Percentiles rank a stretch among this genome's conserved stretches.
Evolutionary conservation across 345 rosid species (phyloP).

Genomic region (Citrus glauca): DNA sequence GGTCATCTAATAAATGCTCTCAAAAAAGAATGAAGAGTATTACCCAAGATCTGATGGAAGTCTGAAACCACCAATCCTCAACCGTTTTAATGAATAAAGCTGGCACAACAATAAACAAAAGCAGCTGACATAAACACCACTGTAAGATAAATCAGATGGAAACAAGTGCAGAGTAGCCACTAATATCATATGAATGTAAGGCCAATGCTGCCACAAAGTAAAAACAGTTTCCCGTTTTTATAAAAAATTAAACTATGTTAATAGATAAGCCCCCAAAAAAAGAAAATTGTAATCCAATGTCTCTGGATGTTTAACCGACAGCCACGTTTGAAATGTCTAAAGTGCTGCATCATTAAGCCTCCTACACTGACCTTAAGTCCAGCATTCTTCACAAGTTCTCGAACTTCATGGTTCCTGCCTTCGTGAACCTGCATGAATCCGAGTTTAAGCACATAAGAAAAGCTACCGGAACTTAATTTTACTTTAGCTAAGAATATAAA

Average conservation of each 20-base stretch:
- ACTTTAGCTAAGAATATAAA: background rate
- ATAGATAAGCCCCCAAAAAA: background rate
- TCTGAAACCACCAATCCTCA: conserved; percentile 86
- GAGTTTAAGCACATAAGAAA: conserved; percentile 2
- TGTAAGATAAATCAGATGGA: background rate
- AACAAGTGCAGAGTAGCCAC: background rate
- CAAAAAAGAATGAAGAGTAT: conserved; percentile 9
- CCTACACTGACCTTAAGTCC: conserved; percentile 80
- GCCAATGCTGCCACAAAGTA: background rate
- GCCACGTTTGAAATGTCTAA: background rate
- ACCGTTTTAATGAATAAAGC: conserved; percentile 77
- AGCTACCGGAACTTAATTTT: background rate
- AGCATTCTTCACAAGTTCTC: conserved; percentile 92
- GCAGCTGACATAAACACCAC: background rate
- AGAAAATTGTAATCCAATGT: background rate
- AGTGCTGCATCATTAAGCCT: conserved; percentile 3
- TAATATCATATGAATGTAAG: background rate
- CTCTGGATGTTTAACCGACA: background rate
- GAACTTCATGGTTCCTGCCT: conserved; percentile 95
- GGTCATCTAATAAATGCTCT: background rate
- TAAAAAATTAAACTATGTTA: background rate
- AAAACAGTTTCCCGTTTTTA: background rate
- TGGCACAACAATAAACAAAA: conserved; percentile 27
- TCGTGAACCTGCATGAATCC: conserved; percentile 71
- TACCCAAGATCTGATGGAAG: conserved; percentile 95